Conservation (phyloP, 495 filamentous ascomycete genomes). For the Penicilliopsis zonata region DNA sequence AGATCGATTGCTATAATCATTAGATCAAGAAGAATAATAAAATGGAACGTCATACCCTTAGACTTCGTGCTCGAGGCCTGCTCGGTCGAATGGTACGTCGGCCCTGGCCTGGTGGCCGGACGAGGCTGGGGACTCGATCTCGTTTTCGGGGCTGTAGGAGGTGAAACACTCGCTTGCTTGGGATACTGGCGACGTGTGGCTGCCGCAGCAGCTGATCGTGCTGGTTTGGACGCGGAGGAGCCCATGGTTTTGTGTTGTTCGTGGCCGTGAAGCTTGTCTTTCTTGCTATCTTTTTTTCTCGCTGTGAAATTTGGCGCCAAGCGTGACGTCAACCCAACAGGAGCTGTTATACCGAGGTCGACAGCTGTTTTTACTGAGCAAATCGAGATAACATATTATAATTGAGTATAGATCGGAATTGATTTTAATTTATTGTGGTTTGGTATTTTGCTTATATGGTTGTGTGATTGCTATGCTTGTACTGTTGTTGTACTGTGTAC, state of each 20-base stretch:
- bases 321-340: conserved; percentile 2
- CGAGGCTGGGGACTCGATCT: background rate
- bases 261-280: no score
- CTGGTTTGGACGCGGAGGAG: conserved; percentile 49
- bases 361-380: no score
- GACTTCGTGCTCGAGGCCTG: conserved; percentile 22
- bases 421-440: no score
- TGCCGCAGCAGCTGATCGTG: conserved; percentile 37
- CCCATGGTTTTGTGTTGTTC: conserved; percentile 48
- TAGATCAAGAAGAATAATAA: background rate
- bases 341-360: no score
- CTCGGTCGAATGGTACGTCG: conserved; percentile 29
- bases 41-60: conserved; percentile 12
- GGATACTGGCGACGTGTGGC: conserved; percentile 46
- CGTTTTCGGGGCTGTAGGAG: conserved; percentile 14
- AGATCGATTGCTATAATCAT: conserved; percentile 44
- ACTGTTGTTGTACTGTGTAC: no score
- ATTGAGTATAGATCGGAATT: no score
- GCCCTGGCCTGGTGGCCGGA: conserved; percentile 15
- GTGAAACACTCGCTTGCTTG: conserved; percentile 24
- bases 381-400: no score
- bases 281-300: no score
- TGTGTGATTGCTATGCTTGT: no score
- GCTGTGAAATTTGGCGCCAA: background rate
- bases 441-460: no score